Conservation (phyloP, 805 yeast species). For the Saccharomyces kudriavzevii region DNA sequence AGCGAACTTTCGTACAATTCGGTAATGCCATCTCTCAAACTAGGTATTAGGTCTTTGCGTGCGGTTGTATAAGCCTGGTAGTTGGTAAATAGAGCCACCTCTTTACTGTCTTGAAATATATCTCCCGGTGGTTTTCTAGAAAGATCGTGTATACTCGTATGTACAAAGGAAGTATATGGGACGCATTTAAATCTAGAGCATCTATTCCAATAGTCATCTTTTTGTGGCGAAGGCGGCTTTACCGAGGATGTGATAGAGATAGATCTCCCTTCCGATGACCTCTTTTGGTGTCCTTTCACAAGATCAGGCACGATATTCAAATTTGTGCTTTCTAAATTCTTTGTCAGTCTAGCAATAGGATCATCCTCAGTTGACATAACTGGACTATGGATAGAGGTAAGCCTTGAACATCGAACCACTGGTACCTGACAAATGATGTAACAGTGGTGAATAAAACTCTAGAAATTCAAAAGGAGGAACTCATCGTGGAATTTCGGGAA, state of each 20-base stretch:
- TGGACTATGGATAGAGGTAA: not conserved
- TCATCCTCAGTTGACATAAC: not conserved
- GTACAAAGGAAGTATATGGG: conserved; percentile 5
- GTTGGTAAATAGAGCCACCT: conserved; percentile 14
- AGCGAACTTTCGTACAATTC: conserved; percentile 5
- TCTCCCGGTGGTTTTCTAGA: conserved; percentile 6
- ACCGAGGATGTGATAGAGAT: not conserved
- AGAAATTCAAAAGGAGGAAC: not conserved
- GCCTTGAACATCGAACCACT: not conserved
- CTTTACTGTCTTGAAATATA: conserved; percentile 13
- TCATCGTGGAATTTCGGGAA: not conserved
- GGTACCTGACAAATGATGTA: not conserved
- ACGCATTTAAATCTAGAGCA: not conserved
- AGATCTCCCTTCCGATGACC: not conserved
- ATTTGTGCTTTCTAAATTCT: not conserved
- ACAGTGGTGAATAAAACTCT: not conserved
- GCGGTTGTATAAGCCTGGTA: conserved; percentile 1
- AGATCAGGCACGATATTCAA: not conserved
- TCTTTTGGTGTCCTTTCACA: not conserved
- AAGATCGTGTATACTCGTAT: conserved; percentile 2
- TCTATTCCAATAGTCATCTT: not conserved
- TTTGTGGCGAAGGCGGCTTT: not conserved
- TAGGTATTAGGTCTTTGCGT: conserved; percentile 3
- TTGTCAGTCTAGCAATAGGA: not conserved
- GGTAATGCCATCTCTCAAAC: conserved; percentile 7